Evolutionary conservation across 2,329 filamentous ascomycete species (phyloP), one percentile per base, ranked within the genome.

Genomic region (Neocucurbitaria cava): DNA sequence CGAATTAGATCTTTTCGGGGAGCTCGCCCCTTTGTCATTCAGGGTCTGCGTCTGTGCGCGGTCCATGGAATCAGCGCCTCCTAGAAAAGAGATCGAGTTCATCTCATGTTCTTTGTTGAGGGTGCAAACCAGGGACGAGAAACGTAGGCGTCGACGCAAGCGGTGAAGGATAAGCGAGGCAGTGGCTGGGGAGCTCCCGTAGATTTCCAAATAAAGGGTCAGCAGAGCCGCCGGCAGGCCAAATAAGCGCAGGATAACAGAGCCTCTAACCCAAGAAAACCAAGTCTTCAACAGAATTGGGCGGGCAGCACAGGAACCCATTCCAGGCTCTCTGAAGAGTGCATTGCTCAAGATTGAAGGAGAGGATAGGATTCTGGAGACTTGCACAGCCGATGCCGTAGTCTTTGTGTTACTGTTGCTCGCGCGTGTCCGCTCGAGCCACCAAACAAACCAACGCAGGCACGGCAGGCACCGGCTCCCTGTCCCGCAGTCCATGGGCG

Each of bases 141-240:
- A 62, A 58, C 60, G 66, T 39, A 74, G 56, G 53, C 70, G 69
- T 51, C 66, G 66, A 36, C 64, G 66, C 50, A 74, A 68, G 44
- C 72, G 73, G 66, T 70, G 66, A 62, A 74, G 65, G 57, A 74
- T 65, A 49, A 72, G 66, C 61, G 68, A 68, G 36, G 66, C 58
- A 44, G 65, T 62, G 59, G 64, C 61, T 52, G 67, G 69, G 46
- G 70, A 68, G 55, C 52, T 61, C 33, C 66, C 63, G 57, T 66
- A 62, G 26, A 72, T 50, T 59, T 73, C 71, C 21, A 74, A 62
- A 52, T 69, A 69, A 26, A 73, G 60, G 47, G 65, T 61, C 47
- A 74, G 54, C 42, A 75, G 49, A 23, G 64, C 66, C 30, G 59
- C 62, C 18, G 71, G 68, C 7, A 72, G 50, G 54, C 68, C 64